Evolutionary conservation across 306 rosid species (phyloP).

Genomic region (Alnus glutinosa): DNA sequence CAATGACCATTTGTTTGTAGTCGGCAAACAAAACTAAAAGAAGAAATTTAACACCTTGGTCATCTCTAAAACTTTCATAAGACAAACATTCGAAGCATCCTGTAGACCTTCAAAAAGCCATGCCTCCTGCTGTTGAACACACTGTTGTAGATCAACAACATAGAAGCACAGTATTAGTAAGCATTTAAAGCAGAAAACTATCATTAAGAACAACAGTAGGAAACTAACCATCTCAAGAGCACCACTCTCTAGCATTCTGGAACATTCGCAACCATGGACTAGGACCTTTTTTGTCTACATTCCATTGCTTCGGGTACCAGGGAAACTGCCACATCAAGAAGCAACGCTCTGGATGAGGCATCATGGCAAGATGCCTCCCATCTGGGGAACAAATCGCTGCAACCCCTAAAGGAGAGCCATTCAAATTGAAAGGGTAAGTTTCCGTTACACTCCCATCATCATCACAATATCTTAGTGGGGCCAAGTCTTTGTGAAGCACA

Average conservation of each 20-base stretch:
- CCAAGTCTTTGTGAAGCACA: slow-evolving; percentile 59
- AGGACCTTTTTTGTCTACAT: slow-evolving; percentile 76
- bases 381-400: slow-evolving; percentile 93
- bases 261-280: slow-evolving; percentile 93
- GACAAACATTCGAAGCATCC: background rate
- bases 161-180: background rate
- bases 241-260: slow-evolving; percentile 62
- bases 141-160: background rate
- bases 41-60: background rate
- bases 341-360: slow-evolving; percentile 99
- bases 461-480: slow-evolving; percentile 81
- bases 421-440: slow-evolving; percentile 77
- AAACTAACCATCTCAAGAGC: slow-evolving; percentile 24
- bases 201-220: background rate
- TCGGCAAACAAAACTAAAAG: slow-evolving; percentile 17
- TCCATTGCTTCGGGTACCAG: slow-evolving; percentile 88
- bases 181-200: background rate
- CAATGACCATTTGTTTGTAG: background rate
- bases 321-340: slow-evolving; percentile 96
- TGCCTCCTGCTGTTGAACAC: slow-evolving; percentile 3
- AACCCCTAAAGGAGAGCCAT: slow-evolving; percentile 85
- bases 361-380: slow-evolving; percentile 94
- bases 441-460: slow-evolving; percentile 83
- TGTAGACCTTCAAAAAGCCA: background rate
- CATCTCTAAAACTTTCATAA: background rate